These are phyloP conservation scores for Leersia perrieri DNA, from an alignment of 176 grass and related monocot genomes.

Conservation along the genomic window DNA sequence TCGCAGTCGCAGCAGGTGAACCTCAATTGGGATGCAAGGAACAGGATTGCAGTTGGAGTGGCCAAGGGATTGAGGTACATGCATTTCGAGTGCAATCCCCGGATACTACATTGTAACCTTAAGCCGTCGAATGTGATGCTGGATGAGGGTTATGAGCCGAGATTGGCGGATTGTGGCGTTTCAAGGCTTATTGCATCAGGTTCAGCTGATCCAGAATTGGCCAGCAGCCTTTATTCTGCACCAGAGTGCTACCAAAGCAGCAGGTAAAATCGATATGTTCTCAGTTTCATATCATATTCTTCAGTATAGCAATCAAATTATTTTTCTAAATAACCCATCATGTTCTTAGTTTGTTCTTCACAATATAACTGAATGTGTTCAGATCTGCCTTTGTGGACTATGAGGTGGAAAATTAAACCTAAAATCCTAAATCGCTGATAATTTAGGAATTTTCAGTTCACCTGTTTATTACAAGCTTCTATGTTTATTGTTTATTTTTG, in stretches of 20 bases:
- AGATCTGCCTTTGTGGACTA: not conserved
- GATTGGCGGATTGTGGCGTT: conserved; percentile 69
- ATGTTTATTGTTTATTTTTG: not conserved
- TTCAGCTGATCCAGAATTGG: conserved; percentile 43
- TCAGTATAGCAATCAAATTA: not conserved
- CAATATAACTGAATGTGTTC: not conserved
- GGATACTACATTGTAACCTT: conserved; percentile 73
- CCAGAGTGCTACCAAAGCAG: conserved; percentile 83
- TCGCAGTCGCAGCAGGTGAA: conserved; percentile 70
- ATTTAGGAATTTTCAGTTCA: not conserved
- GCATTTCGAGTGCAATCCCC: conserved; percentile 80
- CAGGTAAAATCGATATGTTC: conserved; percentile 48
- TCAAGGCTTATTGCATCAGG: conserved; percentile 42
- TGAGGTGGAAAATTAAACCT: not conserved
- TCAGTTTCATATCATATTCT: not conserved
- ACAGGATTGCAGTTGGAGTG: conserved; percentile 68
- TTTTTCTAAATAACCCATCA: not conserved
- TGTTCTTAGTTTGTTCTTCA: not conserved
- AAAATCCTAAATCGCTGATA: not conserved
- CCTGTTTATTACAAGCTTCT: not conserved
- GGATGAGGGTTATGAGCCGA: conserved; percentile 72
- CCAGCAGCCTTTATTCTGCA: conserved; percentile 49
- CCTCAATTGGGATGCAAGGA: conserved; percentile 75
- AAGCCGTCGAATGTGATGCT: conserved; percentile 86
- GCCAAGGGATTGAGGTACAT: conserved; percentile 77